Base-by-base conservation (phyloP, 768 basidiomycete genomes). In the Mycena pura region DNA sequence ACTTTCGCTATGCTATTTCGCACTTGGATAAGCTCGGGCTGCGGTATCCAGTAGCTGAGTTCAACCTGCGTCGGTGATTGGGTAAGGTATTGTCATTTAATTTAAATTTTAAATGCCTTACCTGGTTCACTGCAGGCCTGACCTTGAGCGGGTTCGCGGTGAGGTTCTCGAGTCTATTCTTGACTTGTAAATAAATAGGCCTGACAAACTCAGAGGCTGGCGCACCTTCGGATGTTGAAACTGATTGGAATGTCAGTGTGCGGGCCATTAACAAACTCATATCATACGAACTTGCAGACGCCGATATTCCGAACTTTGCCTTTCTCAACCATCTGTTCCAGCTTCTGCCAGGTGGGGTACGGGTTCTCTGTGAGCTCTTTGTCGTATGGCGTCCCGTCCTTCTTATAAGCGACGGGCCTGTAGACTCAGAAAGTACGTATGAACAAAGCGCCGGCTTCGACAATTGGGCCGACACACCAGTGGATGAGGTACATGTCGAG, bases 401-500 rank as follows among this genome's bases (percentile, higher is more conserved):
- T 84, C 64, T 84, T 84, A 67, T n/a, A n/a, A n/a, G 88, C 89
- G n/a, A 90, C 74, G 0, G 88, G 89, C 88, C 87, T 89, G 50
- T 21, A 5, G 11, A 11, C 6, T 1, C 19, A 7, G 19, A 1
- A 36, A 17, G 8, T 11, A 21, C n/a, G n/a, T n/a, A n/a, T n/a
- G n/a, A n/a, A 24, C 3, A 21, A 34, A 40, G 10, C 8, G 27
- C 17, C 9, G 45, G 27, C 21, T 48, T 38, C 34, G 13, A 17
- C 24, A 34, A 39, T 29, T 41, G n/a, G n/a, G n/a, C n/a, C 57
- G 54, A 51, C 76, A 15, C 67, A 89, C 90, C 90, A 93, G 69
- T 92, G 91, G 60, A 93, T 90, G 48, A 95, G 76, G 70, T 93
- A 93, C 46, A 94, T 72, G 71, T 94, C 92, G 49, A 95, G 80